phyloP scores from a whole-genome alignment of 495 filamentous ascomycete genomes.

The Cairneyella variabilis region DNA sequence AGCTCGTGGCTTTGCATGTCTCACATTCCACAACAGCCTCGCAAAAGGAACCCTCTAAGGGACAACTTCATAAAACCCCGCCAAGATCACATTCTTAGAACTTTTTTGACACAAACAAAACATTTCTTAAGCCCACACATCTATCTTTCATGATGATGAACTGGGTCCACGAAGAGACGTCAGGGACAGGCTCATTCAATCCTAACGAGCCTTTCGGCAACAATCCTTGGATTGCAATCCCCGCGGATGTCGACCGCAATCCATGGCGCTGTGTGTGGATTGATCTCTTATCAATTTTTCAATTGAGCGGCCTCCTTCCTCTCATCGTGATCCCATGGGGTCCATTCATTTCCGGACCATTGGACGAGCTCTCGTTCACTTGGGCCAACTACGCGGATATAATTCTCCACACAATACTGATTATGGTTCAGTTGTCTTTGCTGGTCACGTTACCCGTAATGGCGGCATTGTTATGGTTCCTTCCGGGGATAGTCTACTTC shows the following conservation, averaged over 20 bases:
- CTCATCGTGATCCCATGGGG: slow-evolving; percentile 45
- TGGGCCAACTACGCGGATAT: slow-evolving; percentile 48
- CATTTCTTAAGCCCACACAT: no score
- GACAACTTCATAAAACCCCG: no score
- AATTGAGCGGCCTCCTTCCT: slow-evolving; percentile 45
- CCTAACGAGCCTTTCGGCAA: slow-evolving; percentile 15
- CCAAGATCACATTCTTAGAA: no score
- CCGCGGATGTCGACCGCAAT: slow-evolving; percentile 10
- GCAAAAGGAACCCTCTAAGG: no score
- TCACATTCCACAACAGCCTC: background rate
- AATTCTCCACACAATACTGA: slow-evolving; percentile 46
- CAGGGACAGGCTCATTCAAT: slow-evolving; percentile 9
- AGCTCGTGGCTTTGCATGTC: background rate
- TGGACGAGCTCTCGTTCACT: slow-evolving; percentile 20
- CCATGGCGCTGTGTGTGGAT: slow-evolving; percentile 8
- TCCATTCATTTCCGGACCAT: slow-evolving; percentile 23
- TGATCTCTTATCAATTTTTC: slow-evolving; percentile 51
- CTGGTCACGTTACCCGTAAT: slow-evolving; percentile 23
- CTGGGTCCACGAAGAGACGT: no score
- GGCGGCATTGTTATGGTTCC: slow-evolving; percentile 41
- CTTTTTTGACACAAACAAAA: no score
- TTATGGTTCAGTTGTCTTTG: slow-evolving; percentile 44
- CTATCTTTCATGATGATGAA: no score
- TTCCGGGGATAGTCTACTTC: slow-evolving; percentile 27
- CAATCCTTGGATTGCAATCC: slow-evolving; percentile 13